Percentiles rank a stretch among this genome's conserved stretches.
These are phyloP conservation scores for Astrocystis sublimbata DNA, from an alignment of 495 filamentous ascomycete genomes.

Conservation along the genomic window DNA sequence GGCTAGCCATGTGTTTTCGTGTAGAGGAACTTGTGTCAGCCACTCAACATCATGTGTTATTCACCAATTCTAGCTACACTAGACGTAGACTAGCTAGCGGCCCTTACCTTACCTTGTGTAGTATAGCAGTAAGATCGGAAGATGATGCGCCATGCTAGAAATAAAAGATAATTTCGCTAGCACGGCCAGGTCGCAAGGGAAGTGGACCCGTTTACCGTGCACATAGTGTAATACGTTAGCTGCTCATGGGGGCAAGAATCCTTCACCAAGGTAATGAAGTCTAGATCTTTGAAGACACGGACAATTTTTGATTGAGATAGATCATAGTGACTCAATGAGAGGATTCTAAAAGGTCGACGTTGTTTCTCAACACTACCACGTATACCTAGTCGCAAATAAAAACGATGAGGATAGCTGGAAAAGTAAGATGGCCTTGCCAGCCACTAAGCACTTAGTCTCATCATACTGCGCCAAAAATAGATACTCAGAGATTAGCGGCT, in stretches of 20 bases:
- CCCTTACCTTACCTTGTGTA: neutral
- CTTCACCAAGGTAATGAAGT: constrained; percentile 5
- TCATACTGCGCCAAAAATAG: constrained; percentile 11
- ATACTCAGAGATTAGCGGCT: neutral
- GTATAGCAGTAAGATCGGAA: neutral
- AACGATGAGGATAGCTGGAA: neutral
- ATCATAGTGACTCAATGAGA: neutral
- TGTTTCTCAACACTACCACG: too few species aligned
- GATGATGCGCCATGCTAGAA: neutral
- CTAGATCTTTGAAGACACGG: neutral
- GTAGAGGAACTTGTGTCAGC: neutral
- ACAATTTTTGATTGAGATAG: neutral
- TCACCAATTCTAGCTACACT: too few species aligned
- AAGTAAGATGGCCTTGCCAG: neutral
- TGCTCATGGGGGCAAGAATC: neutral
- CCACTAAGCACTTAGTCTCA: neutral
- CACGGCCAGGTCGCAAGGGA: neutral
- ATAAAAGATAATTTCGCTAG: constrained; percentile 12
- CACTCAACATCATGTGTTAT: neutral
- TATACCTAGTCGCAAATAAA: neutral
- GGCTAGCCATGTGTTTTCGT: neutral
- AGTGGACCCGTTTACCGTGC: neutral
- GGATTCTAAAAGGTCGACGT: neutral
- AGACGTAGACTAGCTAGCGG: neutral
- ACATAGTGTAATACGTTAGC: neutral